A percentile compares a stretch with the other conserved stretches of the same genome.
Conservation (phyloP, 208 protist species). For the Trypanosoma vivax region DNA sequence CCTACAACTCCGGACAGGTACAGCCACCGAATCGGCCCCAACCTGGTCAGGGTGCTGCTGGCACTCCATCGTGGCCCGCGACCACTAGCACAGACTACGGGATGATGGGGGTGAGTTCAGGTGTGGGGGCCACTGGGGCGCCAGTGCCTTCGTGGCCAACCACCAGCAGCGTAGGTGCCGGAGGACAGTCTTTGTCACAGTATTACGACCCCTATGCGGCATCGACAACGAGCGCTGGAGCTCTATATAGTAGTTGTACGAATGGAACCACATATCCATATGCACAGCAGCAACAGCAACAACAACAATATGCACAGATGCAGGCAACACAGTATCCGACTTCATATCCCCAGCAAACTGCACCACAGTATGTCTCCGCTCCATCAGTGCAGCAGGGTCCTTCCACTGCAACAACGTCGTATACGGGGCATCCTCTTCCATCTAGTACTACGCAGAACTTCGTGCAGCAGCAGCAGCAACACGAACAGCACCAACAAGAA, state of each 20-base stretch:
- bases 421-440: not conserved
- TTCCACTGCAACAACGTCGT: not conserved
- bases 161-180: not conserved
- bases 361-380: not conserved
- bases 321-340: constrained; percentile 10
- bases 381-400: not conserved
- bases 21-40: too few relatives aligned
- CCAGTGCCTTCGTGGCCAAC: too few relatives aligned
- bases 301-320: constrained; percentile 6
- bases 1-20: too few relatives aligned
- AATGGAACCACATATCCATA: constrained; percentile 8
- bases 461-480: not conserved
- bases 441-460: constrained; percentile 1
- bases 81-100: too few relatives aligned
- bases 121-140: too few relatives aligned
- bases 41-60: too few relatives aligned
- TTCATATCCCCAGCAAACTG: not conserved
- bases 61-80: too few relatives aligned
- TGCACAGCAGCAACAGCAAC: not conserved
- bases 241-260: constrained; percentile 6
- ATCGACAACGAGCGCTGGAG: not conserved
- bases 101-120: too few relatives aligned
- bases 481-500: constrained; percentile 6
- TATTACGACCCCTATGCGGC: not conserved
- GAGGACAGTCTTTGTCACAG: not conserved